A percentile compares a stretch with the other conserved stretches of the same genome.
Conservation (phyloP, 225 moss, liverwort and hornwort genomes). For the Marchantia paleacea region DNA sequence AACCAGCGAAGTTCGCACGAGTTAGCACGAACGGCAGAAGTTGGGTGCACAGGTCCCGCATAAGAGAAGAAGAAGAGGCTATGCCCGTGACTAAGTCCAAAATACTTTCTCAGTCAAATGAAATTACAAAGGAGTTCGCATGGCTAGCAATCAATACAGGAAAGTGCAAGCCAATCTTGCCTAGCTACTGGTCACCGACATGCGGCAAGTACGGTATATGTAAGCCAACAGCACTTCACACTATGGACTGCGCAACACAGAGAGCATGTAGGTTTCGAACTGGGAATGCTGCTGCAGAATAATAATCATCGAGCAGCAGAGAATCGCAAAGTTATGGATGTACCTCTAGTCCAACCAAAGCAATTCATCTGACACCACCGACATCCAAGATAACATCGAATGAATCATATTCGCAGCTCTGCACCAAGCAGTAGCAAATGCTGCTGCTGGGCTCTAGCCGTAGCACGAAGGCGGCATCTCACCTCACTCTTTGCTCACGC, state of each 20-base stretch:
- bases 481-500: background rate
- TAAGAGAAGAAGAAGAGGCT: background rate
- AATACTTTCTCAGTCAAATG: background rate
- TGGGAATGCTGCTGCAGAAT: background rate
- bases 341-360: background rate
- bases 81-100: background rate
- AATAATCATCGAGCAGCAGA: background rate
- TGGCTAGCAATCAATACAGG: slow-evolving; percentile 1
- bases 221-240: too few species aligned
- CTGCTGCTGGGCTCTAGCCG: background rate
- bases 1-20: background rate
- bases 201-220: background rate
- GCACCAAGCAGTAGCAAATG: background rate
- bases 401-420: background rate
- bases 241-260: too few species aligned
- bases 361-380: background rate
- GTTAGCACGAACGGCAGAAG: background rate
- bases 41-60: background rate
- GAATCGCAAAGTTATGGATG: background rate
- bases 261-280: too few species aligned
- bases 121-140: too few species aligned
- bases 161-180: slow-evolving; percentile 9
- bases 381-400: background rate
- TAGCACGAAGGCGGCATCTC: background rate
- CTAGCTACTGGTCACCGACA: background rate